A percentile compares a stretch with the other conserved stretches of the same genome.
Evolutionary conservation across 768 basidiomycete genomes (phyloP).

Genomic region (Tylopilus felleus): DNA sequence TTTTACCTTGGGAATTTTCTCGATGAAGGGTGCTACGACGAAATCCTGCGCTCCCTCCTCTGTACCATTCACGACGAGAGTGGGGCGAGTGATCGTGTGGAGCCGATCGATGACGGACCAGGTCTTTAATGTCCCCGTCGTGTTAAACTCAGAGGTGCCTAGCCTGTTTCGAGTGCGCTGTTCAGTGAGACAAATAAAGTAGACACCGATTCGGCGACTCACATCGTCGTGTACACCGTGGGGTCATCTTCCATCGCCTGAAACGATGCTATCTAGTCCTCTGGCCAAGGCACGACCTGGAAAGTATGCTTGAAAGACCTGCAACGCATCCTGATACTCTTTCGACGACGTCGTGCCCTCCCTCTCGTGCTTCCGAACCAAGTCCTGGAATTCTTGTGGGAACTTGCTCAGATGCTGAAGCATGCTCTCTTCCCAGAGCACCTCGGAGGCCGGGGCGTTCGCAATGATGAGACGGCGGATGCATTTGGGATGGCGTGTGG

Average conservation of each 20-base stretch:
- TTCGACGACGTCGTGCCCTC: constrained; percentile 29
- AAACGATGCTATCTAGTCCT: constrained; percentile 10
- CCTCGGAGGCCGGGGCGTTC: not conserved
- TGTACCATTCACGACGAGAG: constrained; percentile 36
- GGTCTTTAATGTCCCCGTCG: constrained; percentile 37
- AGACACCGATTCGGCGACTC: not conserved
- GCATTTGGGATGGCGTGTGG: constrained; percentile 35
- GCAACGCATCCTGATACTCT: constrained; percentile 32
- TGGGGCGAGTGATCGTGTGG: constrained; percentile 36
- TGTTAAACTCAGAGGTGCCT: constrained; percentile 31
- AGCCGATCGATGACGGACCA: constrained; percentile 47
- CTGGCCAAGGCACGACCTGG: not conserved
- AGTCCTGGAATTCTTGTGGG: constrained; percentile 23
- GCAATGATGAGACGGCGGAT: constrained; percentile 29
- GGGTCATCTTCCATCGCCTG: constrained; percentile 24
- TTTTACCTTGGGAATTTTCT: constrained; percentile 31
- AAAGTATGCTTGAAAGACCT: constrained; percentile 33
- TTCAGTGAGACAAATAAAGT: not conserved
- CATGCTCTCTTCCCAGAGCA: constrained; percentile 12
- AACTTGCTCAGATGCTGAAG: constrained; percentile 23
- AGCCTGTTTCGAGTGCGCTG: not conserved
- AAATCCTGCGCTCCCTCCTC: constrained; percentile 37
- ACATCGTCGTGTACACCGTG: constrained; percentile 27
- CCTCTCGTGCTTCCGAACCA: constrained; percentile 28
- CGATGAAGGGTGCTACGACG: constrained; percentile 30